A percentile compares a stretch with the other conserved stretches of the same genome.
Conservation (phyloP, 1,284 basidiomycete genomes). For the Apiotrichum porosum region DNA sequence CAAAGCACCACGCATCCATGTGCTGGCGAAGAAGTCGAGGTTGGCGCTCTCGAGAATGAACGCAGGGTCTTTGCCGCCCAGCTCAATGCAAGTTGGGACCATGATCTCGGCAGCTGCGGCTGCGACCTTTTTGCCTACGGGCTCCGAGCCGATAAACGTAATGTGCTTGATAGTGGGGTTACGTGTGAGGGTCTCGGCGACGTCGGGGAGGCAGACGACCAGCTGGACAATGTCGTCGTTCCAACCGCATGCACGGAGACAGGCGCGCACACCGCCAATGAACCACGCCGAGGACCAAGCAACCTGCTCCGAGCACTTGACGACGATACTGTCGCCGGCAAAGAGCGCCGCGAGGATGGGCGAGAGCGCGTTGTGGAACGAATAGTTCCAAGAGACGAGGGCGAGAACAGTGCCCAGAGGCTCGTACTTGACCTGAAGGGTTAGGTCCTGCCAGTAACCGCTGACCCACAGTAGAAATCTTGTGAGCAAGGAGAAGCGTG, state of each 20-base stretch:
- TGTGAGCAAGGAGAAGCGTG: conserved; percentile 79
- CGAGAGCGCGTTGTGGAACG: conserved; percentile 87
- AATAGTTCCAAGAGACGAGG: conserved; percentile 73
- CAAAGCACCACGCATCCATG: conserved; percentile 79
- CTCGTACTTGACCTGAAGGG: conserved; percentile 73
- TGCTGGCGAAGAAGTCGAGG: conserved; percentile 51
- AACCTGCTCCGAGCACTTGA: conserved; percentile 91
- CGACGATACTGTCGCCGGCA: conserved; percentile 80
- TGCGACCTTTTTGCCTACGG: conserved; percentile 78
- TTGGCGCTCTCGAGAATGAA: conserved; percentile 52
- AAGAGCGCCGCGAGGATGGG: conserved; percentile 87
- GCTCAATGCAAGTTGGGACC: conserved; percentile 82
- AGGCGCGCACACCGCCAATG: conserved; percentile 66
- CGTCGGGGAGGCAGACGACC: conserved; percentile 81
- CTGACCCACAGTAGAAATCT: conserved; percentile 53
- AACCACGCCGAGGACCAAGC: conserved; percentile 82
- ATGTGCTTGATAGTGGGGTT: conserved; percentile 69
- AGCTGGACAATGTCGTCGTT: conserved; percentile 70
- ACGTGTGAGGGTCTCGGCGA: conserved; percentile 74
- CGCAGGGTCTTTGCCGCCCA: conserved; percentile 63
- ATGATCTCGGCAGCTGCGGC: conserved; percentile 75
- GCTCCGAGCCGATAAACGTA: conserved; percentile 83
- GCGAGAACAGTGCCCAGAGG: conserved; percentile 91
- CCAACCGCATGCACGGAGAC: conserved; percentile 70
- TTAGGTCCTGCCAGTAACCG: background rate